Base-by-base conservation (phyloP, 2,329 filamentous ascomycete species). In the Monilinia fructicola region DNA sequence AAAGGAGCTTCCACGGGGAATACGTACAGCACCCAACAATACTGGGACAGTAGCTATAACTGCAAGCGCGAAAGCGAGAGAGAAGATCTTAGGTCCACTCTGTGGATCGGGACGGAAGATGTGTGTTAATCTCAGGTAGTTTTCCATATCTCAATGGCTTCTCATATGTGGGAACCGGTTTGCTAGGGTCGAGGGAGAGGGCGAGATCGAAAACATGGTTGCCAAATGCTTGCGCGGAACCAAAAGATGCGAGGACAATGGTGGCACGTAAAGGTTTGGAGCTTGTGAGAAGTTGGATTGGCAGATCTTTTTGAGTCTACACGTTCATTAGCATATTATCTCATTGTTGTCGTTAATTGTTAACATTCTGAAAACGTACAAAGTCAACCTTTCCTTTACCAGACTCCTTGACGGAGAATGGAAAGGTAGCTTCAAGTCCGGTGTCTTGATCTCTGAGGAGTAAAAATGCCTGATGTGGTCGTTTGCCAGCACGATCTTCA, bases 391-490 rank as follows among this genome's bases (percentile, higher is more conserved):
- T 88, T 28, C 86, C 92, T 80, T 97, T 97, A 72, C 95, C 95
- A 74, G 84, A 92, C 12, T 95, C 91, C 81, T 96, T 97, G 58
- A 96, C 81, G 14, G 81, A 88, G 73, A 99, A 84, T 1, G 93
- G 87, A 74, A 94, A 97, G 0, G 93, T 93, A 31, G 93, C 89
- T 78, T 98, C 93, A 56, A 99, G 82, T 46, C 91, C 92, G 14
- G 88, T 89, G 16, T 83, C 81, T 14, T 84, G 81, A 73, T 98
- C 93, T 73, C 86, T 88, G 67, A 99, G 79, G 21, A 95, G 84
- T 64, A 99, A 83, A 81, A 97, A 97, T 7, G 93, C 93, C 80
- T 99, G 95, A 79, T 99, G 95, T 73, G 95, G 92, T 71, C 91
- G 87, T 83, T 93, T 94, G 56, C 86, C 84, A 73, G 87, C 89